A percentile compares a stretch with the other conserved stretches of the same genome.
These are phyloP conservation scores for Alisma plantagoaquatica DNA, from an alignment of 106 monocot species.

Conservation along the genomic window DNA sequence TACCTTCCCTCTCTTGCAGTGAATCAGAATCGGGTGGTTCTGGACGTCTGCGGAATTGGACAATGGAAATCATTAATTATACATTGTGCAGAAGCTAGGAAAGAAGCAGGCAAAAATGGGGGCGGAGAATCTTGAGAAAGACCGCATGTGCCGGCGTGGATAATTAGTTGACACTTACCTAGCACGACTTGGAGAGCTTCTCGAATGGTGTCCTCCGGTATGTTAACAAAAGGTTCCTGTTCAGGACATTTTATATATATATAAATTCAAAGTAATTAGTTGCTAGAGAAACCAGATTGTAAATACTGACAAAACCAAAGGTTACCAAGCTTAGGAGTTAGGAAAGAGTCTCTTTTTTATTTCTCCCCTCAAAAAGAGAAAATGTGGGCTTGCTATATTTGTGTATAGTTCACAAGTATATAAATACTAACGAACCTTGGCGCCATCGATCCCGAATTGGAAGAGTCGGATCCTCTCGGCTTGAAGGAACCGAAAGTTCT, in stretches of 20 bases:
- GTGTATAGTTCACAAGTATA: too few relatives aligned
- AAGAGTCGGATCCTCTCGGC: conserved; percentile 17
- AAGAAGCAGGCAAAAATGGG: background rate
- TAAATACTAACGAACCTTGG: too few relatives aligned
- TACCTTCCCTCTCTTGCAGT: conserved; percentile 32
- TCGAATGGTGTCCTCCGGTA: conserved; percentile 19
- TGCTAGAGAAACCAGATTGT: too few relatives aligned
- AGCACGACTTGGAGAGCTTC: conserved; percentile 19
- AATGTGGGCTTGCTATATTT: too few relatives aligned
- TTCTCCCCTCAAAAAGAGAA: too few relatives aligned
- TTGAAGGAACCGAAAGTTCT: conserved; percentile 8
- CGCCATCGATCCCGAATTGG: conserved; percentile 20
- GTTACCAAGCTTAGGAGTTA: too few relatives aligned
- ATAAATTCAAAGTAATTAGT: too few relatives aligned
- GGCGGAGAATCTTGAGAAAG: background rate
- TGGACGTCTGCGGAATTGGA: conserved; percentile 9
- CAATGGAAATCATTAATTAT: background rate
- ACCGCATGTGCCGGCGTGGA: too few relatives aligned
- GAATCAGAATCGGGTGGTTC: conserved; percentile 25
- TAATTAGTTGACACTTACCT: conserved; percentile 3
- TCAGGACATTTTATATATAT: too few relatives aligned
- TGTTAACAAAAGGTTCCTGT: conserved; percentile 21
- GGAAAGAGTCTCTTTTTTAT: too few relatives aligned
- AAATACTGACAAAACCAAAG: too few relatives aligned
- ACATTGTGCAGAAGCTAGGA: background rate